Evolutionary conservation across 148 eudicot genomes (phyloP), one percentile per base, ranked within the genome.

Genomic region (Rhododendron molle): DNA sequence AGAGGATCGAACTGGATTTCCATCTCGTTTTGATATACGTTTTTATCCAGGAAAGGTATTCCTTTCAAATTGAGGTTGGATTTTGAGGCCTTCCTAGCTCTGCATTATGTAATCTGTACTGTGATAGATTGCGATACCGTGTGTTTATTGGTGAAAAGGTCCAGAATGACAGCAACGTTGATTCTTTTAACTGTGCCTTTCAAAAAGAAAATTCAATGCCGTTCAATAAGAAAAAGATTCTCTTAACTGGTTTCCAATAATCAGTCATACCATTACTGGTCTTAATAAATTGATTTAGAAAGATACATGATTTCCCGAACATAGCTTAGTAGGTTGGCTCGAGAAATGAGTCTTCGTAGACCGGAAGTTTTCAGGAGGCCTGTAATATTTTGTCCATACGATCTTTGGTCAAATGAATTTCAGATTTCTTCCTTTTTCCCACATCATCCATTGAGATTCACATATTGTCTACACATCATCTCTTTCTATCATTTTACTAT

Each of bases 21-120:
- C 81, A 60, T 87, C 97, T 50, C 89, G 83, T 71, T 95, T 95
- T 83, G 78, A 81, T 28, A 95, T 95, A 85, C 87, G 91, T 76
- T 96, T 96, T 83, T 95, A 96, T 91, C 96, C 93, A 46, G 99
- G 93, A 90, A 91, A 87, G 94, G 99, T 96, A 89, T 46, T 13
- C 11, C 46, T 23, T 80, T 73, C 2, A 14, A 72, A 26, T 88
- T 43, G 43, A 62, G 74, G 32, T 49, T 80, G 26, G 54, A 34
- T 60, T 65, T 32, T 52, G 15, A 32, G 14, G 3, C 62, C 14
- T 43, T 83, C 46, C 10, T 40, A 52, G 30, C 38, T 82, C 11
- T 30, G 16, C 12, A 13, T 49, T 80, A 4, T 32, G 11, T n/a
- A 50, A 30, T 46, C 7, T 49, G 56, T 43, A n/a, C 9, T 43